Conservation (phyloP, 2,329 filamentous ascomycete species). For the Ambrosiella beaveri region DNA sequence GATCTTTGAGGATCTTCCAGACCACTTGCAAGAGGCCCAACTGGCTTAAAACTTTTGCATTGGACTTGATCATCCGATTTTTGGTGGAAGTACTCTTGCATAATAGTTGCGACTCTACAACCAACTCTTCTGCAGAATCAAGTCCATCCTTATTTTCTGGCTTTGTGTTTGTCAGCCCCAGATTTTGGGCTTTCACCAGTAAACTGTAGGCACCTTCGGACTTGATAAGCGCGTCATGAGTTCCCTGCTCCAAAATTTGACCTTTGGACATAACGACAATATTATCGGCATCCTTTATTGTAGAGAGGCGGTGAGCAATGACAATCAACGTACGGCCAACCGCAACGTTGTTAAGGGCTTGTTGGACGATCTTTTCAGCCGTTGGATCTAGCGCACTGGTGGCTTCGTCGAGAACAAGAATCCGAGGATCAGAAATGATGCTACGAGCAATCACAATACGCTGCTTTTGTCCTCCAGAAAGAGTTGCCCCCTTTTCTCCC, state of each 20-base stretch:
- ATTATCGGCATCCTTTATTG: constrained; percentile 43
- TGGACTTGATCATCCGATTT: background rate
- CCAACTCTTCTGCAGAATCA: background rate
- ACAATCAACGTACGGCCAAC: constrained; percentile 45
- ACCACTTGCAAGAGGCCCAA: constrained; percentile 1
- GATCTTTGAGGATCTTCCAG: constrained; percentile 5
- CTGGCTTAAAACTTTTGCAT: background rate
- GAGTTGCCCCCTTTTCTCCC: constrained; percentile 43
- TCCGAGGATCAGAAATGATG: constrained; percentile 54
- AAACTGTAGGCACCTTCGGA: constrained; percentile 31
- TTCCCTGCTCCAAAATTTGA: constrained; percentile 41
- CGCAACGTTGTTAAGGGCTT: constrained; percentile 35
- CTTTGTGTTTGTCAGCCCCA: constrained; percentile 16
- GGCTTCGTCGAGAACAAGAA: constrained; percentile 57
- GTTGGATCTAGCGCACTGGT: constrained; percentile 39
- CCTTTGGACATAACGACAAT: constrained; percentile 49
- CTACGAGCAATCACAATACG: constrained; percentile 66
- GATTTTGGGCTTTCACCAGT: constrained; percentile 29
- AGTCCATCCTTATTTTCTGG: background rate
- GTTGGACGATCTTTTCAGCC: constrained; percentile 34
- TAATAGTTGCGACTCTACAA: background rate
- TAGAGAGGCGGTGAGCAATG: constrained; percentile 44
- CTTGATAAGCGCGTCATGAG: constrained; percentile 38
- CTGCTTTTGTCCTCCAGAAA: constrained; percentile 79
- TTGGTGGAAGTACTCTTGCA: background rate